A percentile compares a stretch with the other conserved stretches of the same genome.
phyloP scores from a whole-genome alignment of 2,329 filamentous ascomycete species.

The Microcera coccophila region DNA sequence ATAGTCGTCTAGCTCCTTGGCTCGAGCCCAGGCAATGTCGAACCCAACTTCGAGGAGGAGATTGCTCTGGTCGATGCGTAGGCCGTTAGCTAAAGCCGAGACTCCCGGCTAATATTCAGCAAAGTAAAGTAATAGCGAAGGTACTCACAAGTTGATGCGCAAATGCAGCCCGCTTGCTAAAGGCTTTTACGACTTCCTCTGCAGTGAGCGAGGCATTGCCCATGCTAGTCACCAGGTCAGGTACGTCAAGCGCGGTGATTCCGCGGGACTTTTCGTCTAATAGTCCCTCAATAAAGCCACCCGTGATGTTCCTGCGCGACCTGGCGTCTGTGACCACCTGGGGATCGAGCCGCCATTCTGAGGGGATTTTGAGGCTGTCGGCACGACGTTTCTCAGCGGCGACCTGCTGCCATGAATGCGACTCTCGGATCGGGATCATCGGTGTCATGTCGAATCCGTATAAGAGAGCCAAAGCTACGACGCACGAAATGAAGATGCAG shows the following conservation, averaged over 20 bases:
- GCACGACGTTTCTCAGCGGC: background rate
- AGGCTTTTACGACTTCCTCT: background rate
- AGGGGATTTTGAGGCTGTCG: background rate
- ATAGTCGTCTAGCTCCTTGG: background rate
- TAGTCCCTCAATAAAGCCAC: background rate
- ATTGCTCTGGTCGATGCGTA: constrained; percentile 9
- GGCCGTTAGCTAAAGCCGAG: background rate
- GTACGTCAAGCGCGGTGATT: background rate
- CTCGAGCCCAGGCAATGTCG: background rate
- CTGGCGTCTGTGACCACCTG: background rate
- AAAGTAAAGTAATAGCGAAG: too few relatives aligned
- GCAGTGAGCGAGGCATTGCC: background rate
- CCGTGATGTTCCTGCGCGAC: background rate
- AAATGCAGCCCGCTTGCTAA: constrained; percentile 2
- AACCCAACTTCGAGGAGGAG: constrained; percentile 8
- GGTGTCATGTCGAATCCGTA: too few relatives aligned
- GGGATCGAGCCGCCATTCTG: background rate
- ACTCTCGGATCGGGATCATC: too few relatives aligned
- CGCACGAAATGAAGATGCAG: too few relatives aligned
- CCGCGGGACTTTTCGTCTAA: background rate
- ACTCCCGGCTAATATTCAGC: background rate
- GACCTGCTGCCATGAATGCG: background rate
- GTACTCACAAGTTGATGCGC: constrained; percentile 3
- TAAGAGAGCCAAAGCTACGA: too few relatives aligned
- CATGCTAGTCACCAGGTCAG: background rate